phyloP scores from a whole-genome alignment of 169 alveolate species.

The Babesia sp. region DNA sequence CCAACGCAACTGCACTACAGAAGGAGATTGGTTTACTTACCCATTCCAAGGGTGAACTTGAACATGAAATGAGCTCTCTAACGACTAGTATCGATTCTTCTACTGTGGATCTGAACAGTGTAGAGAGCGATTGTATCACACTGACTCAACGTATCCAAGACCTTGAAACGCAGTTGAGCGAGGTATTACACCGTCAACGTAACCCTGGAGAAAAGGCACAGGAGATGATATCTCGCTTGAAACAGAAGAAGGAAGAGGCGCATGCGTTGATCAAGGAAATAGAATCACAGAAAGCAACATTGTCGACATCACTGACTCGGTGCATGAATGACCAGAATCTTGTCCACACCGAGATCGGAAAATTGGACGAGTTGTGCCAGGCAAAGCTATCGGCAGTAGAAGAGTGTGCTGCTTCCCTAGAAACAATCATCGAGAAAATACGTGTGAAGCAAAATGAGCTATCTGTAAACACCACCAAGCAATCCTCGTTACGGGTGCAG shows the following conservation, averaged over 20 bases:
- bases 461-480: slow-evolving; percentile 11
- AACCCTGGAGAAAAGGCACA: slow-evolving; percentile 27
- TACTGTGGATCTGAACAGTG: background rate
- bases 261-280: slow-evolving; percentile 21
- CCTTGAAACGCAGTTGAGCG: slow-evolving; percentile 29
- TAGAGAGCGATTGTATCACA: background rate
- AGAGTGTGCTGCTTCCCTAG: slow-evolving; percentile 2
- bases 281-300: slow-evolving; percentile 6
- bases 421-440: slow-evolving; percentile 4
- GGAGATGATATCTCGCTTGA: slow-evolving; percentile 3
- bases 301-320: background rate
- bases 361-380: background rate
- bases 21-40: slow-evolving; percentile 27
- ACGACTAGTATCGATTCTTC: background rate
- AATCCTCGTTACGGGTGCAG: slow-evolving; percentile 27
- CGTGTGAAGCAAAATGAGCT: slow-evolving; percentile 47
- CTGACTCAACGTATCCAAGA: slow-evolving; percentile 18
- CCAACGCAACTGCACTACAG: slow-evolving; percentile 8
- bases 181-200: slow-evolving; percentile 25
- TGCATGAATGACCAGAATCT: slow-evolving; percentile 25
- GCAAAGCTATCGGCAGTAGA: background rate
- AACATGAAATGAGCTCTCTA: slow-evolving; percentile 21
- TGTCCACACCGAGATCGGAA: slow-evolving; percentile 6
- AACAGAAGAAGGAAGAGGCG: slow-evolving; percentile 23
- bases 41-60: slow-evolving; percentile 25